phyloP scores from a whole-genome alignment of 768 basidiomycete genomes.

The Kwoniella newhampshirensis region DNA sequence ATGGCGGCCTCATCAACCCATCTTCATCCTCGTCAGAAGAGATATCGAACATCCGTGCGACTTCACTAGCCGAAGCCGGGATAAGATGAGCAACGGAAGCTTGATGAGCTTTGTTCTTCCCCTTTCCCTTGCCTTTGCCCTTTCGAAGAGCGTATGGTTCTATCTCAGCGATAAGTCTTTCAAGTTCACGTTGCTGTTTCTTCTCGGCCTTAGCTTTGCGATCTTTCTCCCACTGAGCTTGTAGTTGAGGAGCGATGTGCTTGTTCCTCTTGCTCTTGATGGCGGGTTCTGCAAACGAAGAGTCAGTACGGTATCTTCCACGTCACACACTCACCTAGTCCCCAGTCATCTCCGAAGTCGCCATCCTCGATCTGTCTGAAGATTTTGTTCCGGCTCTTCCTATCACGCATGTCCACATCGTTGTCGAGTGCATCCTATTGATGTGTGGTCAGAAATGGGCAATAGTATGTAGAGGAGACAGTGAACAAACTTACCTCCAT shows the following conservation, averaged over 20 bases:
- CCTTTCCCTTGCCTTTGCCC: constrained; percentile 56
- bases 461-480: background rate
- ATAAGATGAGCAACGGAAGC: constrained; percentile 41
- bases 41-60: constrained; percentile 68
- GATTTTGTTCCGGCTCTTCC: constrained; percentile 60
- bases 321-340: constrained; percentile 11
- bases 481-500: constrained; percentile 59
- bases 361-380: constrained; percentile 67
- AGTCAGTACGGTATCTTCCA: constrained; percentile 2
- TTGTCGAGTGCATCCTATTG: constrained; percentile 69
- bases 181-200: constrained; percentile 65
- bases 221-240: constrained; percentile 74
- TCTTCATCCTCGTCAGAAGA: constrained; percentile 46
- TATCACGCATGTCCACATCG: constrained; percentile 59
- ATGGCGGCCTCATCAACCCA: constrained; percentile 6
- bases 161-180: constrained; percentile 61
- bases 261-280: constrained; percentile 51
- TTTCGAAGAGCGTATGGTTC: constrained; percentile 63
- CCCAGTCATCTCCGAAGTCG: constrained; percentile 51
- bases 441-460: too few species aligned
- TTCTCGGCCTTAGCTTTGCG: constrained; percentile 76
- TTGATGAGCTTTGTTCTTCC: constrained; percentile 55
- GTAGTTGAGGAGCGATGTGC: constrained; percentile 61
- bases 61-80: constrained; percentile 43
- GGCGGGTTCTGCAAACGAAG: constrained; percentile 32